phyloP scores from a whole-genome alignment of 768 basidiomycete genomes.

The Lactarius deliciosus region DNA sequence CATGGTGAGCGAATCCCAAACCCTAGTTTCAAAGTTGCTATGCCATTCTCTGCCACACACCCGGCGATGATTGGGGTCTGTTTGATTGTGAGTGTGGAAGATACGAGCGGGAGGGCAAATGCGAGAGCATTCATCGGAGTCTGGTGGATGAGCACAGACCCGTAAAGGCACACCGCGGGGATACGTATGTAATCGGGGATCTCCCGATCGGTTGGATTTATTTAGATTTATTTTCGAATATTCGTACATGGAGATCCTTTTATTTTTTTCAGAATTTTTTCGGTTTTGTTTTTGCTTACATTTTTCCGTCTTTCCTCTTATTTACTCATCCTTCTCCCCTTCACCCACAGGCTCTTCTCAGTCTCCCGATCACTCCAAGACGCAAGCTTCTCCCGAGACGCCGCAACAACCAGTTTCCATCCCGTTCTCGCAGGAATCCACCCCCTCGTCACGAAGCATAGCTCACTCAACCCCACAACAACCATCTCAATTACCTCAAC shows the following conservation, averaged over 20 bases:
- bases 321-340: not conserved
- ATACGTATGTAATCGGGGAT: constrained; percentile 23
- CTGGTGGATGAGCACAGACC: not conserved
- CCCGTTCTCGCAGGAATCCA: constrained; percentile 1
- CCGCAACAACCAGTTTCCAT: not conserved
- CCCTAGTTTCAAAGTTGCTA: constrained; percentile 1
- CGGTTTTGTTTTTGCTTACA: not conserved
- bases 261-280: not conserved
- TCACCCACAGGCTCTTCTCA: not conserved
- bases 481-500: constrained; percentile 7
- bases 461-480: constrained; percentile 23
- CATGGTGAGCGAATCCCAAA: constrained; percentile 20
- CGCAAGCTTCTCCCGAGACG: not conserved
- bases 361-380: constrained; percentile 7
- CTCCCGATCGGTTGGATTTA: constrained; percentile 13
- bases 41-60: not conserved
- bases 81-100: not conserved
- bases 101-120: not conserved
- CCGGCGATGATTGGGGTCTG: not conserved
- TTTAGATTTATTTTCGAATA: not conserved
- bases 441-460: not conserved
- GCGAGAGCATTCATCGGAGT: not conserved
- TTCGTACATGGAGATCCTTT: constrained; percentile 14
- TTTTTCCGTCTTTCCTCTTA: constrained; percentile 3
- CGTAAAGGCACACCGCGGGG: constrained; percentile 17